These are phyloP conservation scores for Sporisorium graminicola DNA, from an alignment of 1,284 basidiomycete genomes.

Conservation along the genomic window DNA sequence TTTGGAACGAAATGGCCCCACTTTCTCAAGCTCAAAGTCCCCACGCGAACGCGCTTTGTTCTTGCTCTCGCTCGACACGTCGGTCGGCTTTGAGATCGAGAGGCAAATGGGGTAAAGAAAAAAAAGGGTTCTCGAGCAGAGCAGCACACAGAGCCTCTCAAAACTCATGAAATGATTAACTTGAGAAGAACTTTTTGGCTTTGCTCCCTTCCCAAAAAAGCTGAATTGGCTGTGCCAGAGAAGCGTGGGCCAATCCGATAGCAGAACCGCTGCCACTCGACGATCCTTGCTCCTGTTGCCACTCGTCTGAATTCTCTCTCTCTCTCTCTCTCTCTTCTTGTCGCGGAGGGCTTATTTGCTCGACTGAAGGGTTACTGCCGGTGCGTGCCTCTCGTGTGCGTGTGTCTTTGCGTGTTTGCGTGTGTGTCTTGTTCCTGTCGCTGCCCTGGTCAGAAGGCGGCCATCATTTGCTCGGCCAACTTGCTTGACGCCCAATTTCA, in stretches of 20 bases:
- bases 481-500: not conserved
- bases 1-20: slow-evolving; percentile 21
- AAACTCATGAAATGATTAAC: not conserved
- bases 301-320: no score
- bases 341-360: no score
- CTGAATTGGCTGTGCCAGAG: not conserved
- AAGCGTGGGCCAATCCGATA: slow-evolving; percentile 25
- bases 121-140: not conserved
- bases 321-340: not conserved
- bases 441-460: not conserved
- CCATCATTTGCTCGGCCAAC: not conserved
- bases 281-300: no score
- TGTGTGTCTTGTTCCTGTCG: slow-evolving; percentile 9
- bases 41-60: slow-evolving; percentile 14
- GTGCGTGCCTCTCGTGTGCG: no score
- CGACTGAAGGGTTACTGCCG: no score
- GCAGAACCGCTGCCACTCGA: slow-evolving; percentile 29
- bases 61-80: not conserved
- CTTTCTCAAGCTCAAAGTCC: not conserved
- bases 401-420: not conserved
- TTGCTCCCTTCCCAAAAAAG: not conserved
- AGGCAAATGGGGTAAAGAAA: not conserved
- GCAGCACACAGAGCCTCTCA: not conserved
- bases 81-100: not conserved
- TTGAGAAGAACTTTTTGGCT: not conserved